Conservation (phyloP, 495 filamentous ascomycete species). For the Xylaria grammica region DNA sequence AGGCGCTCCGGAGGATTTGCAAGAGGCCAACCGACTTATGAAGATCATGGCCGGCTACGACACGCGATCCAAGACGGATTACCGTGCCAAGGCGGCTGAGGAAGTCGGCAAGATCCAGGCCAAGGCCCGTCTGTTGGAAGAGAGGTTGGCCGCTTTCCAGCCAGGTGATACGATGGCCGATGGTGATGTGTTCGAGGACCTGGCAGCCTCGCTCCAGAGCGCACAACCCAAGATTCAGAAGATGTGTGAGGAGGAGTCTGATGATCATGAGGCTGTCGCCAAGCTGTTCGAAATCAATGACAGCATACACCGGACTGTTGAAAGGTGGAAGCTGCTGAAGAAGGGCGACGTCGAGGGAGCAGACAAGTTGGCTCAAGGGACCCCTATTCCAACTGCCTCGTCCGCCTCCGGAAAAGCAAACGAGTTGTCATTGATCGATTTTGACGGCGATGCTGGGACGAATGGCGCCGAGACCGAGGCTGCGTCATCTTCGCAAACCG, state of each 20-base stretch:
- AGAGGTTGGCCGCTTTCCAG: slow-evolving; percentile 84
- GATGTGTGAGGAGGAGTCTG: slow-evolving; percentile 99
- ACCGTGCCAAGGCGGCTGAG: slow-evolving; percentile 94
- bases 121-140: slow-evolving; percentile 90
- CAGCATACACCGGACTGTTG: slow-evolving; percentile 95
- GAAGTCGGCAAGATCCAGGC: slow-evolving; percentile 92
- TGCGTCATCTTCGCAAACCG: slow-evolving; percentile 39
- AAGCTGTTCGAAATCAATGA: slow-evolving; percentile 98
- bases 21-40: slow-evolving; percentile 96
- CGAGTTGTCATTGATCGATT: slow-evolving; percentile 92
- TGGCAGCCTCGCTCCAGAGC: slow-evolving; percentile 87
- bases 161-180: slow-evolving; percentile 82
- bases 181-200: slow-evolving; percentile 94
- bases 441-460: slow-evolving; percentile 72
- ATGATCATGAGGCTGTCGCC: slow-evolving; percentile 92
- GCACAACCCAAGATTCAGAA: slow-evolving; percentile 98
- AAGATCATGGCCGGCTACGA: slow-evolving; percentile 99
- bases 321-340: slow-evolving; percentile 91
- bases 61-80: slow-evolving; percentile 93
- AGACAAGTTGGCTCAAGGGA: slow-evolving; percentile 83
- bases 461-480: slow-evolving; percentile 51
- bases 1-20: slow-evolving; percentile 87
- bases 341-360: slow-evolving; percentile 91
- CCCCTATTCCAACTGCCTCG: slow-evolving; percentile 60
- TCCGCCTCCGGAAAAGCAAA: slow-evolving; percentile 73